Evolutionary conservation across 176 grass and related monocot genomes (phyloP), one percentile per base, ranked within the genome.

Genomic region (Aegilops tauschii): DNA sequence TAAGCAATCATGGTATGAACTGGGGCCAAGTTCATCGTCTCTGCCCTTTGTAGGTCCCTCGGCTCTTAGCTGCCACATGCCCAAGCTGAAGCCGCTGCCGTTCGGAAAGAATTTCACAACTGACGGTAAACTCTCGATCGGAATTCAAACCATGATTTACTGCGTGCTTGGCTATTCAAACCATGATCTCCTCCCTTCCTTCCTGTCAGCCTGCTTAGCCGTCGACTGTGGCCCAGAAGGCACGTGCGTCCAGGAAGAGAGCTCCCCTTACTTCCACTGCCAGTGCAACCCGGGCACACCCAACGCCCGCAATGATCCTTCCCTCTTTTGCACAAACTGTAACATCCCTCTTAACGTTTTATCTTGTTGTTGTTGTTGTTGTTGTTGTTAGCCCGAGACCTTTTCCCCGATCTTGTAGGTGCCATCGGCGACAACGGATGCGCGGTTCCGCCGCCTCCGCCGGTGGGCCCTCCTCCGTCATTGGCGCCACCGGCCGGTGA

Each of bases 241-340:
- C 18, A 27, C 13, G 0, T 90, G 88, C 83, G 52, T 29, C 28
- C 37, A 86, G 62, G 71, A 73, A 7, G 4, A 54, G 0, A 62
- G 52, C 25, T 16, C 78, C 0, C 56, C 23, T 4, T 59, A 59
- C 56, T 88, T 78, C 73, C 75, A 29, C 13, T 88, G 88, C 30
- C 78, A 82, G 11, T 90, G 88, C 78, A 5, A 63, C 0, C 29
- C 9, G 11, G 83, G 79, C 50, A 30, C 5, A 16, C 0, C 3
- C 83, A 90, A 90, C 63, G 20, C 77, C 64, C 21, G 77, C 72
- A 71, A 72, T 72, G 1, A n/a, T 7, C 82, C 79, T 73, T 6
- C 7, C 14, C 5, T 78, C 50, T 84, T 79, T 8, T 90, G 88
- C 79, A 5, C 77, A 30, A 77, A 61, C 50, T 89, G 87, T 89